A percentile compares a stretch with the other conserved stretches of the same genome.
Conservation (phyloP, 1,284 basidiomycete genomes). For the Cerrena zonata region DNA sequence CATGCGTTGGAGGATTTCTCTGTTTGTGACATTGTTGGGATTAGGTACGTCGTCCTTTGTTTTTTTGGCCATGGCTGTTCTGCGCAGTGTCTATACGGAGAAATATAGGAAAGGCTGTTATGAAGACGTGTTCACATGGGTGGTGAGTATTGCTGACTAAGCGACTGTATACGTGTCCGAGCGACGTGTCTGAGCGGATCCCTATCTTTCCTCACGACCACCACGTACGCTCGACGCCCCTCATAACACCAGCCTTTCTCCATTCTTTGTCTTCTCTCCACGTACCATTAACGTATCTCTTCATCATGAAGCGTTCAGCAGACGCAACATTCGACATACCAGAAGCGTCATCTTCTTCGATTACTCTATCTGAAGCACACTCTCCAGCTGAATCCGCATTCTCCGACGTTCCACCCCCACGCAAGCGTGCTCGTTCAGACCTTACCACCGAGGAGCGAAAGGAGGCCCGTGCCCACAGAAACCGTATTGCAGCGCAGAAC, state of each 20-base stretch:
- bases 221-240: constrained; percentile 27
- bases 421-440: constrained; percentile 64
- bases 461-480: constrained; percentile 76
- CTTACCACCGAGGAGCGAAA: constrained; percentile 66
- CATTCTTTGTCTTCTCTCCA: constrained; percentile 18
- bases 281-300: constrained; percentile 15
- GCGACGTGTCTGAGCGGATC: constrained; percentile 17
- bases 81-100: background rate
- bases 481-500: constrained; percentile 80
- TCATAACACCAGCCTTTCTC: constrained; percentile 26
- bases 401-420: constrained; percentile 36
- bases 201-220: constrained; percentile 22
- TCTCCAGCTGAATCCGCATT: constrained; percentile 21
- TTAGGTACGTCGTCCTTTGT: constrained; percentile 52
- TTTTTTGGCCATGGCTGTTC: constrained; percentile 55
- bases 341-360: constrained; percentile 1
- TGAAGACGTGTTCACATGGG: background rate
- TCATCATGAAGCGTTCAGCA: constrained; percentile 27
- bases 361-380: constrained; percentile 7
- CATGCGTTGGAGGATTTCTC: constrained; percentile 73
- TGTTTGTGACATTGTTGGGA: constrained; percentile 51
- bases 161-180: constrained; percentile 19
- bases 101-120: background rate
- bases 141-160: background rate
- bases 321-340: constrained; percentile 21